phyloP scores from a whole-genome alignment of 352 stramenopile genomes.

The Phytophthora pinifolia region DNA sequence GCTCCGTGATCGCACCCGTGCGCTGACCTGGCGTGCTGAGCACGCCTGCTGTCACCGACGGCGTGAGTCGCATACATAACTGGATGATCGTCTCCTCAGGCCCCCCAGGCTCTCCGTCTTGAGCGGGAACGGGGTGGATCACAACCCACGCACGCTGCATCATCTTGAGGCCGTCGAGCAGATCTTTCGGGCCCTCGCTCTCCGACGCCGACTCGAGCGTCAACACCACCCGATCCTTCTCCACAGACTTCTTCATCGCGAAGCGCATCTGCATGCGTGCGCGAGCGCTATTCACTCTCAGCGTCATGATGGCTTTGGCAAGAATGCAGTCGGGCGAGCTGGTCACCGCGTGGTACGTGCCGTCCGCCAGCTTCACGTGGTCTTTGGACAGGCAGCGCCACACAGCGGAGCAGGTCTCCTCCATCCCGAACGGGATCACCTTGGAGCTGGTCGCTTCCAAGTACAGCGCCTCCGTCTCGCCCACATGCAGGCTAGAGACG shows the following conservation, averaged over 20 bases:
- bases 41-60: constrained; percentile 30
- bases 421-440: constrained; percentile 43
- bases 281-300: constrained; percentile 29
- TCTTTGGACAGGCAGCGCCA: constrained; percentile 40
- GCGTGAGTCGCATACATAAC: constrained; percentile 52
- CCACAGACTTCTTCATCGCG: constrained; percentile 41
- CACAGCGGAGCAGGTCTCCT: constrained; percentile 36
- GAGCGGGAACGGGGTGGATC: constrained; percentile 26
- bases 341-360: constrained; percentile 38
- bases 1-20: constrained; percentile 42
- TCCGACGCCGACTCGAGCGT: constrained; percentile 33
- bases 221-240: constrained; percentile 25
- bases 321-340: constrained; percentile 33
- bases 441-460: constrained; percentile 47
- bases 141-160: constrained; percentile 48
- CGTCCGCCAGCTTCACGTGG: constrained; percentile 38
- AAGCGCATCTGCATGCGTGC: constrained; percentile 39
- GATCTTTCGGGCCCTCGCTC: constrained; percentile 34
- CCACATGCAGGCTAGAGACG: constrained; percentile 31
- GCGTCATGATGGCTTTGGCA: constrained; percentile 48
- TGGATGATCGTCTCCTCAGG: constrained; percentile 46
- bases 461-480: constrained; percentile 26
- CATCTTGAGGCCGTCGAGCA: constrained; percentile 39
- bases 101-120: constrained; percentile 1
- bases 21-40: constrained; percentile 20